These are phyloP conservation scores for Coniosporium apollinis DNA, from an alignment of 495 filamentous ascomycete genomes.

Conservation along the genomic window DNA sequence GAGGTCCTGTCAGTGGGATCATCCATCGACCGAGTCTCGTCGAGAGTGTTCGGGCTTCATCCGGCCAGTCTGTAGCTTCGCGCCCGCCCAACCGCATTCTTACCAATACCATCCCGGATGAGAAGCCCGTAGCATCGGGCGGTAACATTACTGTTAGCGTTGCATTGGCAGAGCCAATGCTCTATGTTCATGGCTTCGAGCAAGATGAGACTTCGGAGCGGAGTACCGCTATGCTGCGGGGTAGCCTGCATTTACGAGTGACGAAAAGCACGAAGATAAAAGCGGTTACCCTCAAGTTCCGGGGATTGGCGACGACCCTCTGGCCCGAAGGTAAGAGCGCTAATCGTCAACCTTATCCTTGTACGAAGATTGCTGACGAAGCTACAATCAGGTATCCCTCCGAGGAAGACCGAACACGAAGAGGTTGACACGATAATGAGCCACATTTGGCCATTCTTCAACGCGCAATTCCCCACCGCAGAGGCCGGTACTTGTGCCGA, in stretches of 20 bases:
- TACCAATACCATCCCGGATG: constrained; percentile 18
- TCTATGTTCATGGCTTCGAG: constrained; percentile 86
- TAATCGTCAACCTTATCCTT: no score
- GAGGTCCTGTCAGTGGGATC: constrained; percentile 8
- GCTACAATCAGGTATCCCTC: constrained; percentile 57
- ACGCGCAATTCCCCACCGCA: constrained; percentile 46
- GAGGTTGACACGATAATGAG: constrained; percentile 65
- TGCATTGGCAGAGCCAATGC: constrained; percentile 64
- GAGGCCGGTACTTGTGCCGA: constrained; percentile 51
- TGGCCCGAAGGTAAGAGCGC: constrained; percentile 72
- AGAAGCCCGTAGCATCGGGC: constrained; percentile 33
- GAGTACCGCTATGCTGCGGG: constrained; percentile 69
- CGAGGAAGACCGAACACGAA: constrained; percentile 63
- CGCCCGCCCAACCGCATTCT: neutral
- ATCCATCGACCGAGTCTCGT: constrained; percentile 9
- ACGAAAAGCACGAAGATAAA: constrained; percentile 90
- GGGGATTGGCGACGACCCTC: constrained; percentile 73
- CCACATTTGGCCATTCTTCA: constrained; percentile 70
- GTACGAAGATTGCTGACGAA: neutral
- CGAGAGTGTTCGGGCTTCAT: constrained; percentile 7
- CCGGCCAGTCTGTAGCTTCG: constrained; percentile 1
- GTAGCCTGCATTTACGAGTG: constrained; percentile 65
- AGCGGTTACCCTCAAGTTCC: constrained; percentile 74
- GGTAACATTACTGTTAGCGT: constrained; percentile 31
- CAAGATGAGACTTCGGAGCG: constrained; percentile 52